phyloP scores from a whole-genome alignment of 179 eudicot genomes.

The Silene noctiflora region DNA sequence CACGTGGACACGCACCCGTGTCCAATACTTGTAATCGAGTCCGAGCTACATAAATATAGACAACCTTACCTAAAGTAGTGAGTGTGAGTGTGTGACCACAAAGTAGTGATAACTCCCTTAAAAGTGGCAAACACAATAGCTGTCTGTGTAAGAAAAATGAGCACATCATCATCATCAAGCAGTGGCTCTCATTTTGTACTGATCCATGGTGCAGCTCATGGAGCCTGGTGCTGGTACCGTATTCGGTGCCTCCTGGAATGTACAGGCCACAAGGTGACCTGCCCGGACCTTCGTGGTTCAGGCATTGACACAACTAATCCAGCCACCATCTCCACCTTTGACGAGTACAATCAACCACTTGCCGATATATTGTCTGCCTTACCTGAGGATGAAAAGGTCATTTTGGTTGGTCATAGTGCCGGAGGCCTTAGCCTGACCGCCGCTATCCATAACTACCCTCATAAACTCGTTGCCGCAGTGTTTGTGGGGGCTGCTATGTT shows the following conservation, averaged over 20 bases:
- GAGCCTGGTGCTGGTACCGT: slow-evolving; percentile 41
- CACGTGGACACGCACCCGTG: no score
- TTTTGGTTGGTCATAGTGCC: slow-evolving; percentile 81
- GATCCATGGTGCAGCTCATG: slow-evolving; percentile 33
- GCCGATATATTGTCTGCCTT: slow-evolving; percentile 40
- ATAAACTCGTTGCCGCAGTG: slow-evolving; percentile 48
- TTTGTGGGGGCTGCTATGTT: slow-evolving; percentile 64
- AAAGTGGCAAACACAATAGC: no score
- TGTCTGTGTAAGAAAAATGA: not conserved
- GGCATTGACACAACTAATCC: slow-evolving; percentile 53
- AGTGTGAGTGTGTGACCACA: no score
- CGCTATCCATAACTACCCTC: slow-evolving; percentile 44
- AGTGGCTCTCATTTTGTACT: slow-evolving; percentile 25
- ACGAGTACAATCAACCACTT: slow-evolving; percentile 60
- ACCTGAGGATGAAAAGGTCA: slow-evolving; percentile 53
- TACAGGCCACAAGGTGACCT: slow-evolving; percentile 29
- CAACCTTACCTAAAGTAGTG: no score
- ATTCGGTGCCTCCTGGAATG: slow-evolving; percentile 28
- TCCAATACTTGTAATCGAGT: no score
- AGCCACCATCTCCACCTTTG: slow-evolving; percentile 38
- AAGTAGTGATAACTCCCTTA: not conserved
- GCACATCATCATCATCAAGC: not conserved
- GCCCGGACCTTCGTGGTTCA: slow-evolving; percentile 54
- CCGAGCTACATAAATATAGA: no score
- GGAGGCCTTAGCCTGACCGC: slow-evolving; percentile 63